Percentiles rank a stretch among this genome's conserved stretches.
Conservation (phyloP, 371 early-diverging fungal genomes). For the Quaeritorhiza haematococci region DNA sequence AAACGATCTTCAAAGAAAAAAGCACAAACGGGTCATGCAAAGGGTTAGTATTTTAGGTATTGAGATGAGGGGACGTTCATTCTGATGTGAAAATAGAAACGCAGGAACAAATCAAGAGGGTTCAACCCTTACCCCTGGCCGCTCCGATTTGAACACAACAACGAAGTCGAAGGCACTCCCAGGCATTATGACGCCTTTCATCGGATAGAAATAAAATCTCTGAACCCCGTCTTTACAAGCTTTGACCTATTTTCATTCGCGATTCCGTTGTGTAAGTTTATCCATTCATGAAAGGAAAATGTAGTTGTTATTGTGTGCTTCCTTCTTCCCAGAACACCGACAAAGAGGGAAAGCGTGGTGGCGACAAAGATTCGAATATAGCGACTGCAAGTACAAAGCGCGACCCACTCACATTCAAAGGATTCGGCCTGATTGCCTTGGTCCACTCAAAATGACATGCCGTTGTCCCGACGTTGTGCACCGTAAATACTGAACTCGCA, state of each 20-base stretch:
- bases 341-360: no score
- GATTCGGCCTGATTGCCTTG: slow-evolving; percentile 16
- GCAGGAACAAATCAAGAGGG: background rate
- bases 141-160: slow-evolving; percentile 37
- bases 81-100: background rate
- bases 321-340: no score
- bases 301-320: no score
- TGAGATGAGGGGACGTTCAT: background rate
- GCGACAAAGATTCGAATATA: background rate
- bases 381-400: background rate
- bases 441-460: slow-evolving; percentile 39
- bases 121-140: slow-evolving; percentile 32
- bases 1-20: slow-evolving; percentile 20
- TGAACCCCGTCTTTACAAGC: slow-evolving; percentile 27
- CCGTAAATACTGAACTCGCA: slow-evolving; percentile 32
- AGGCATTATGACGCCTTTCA: slow-evolving; percentile 39
- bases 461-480: slow-evolving; percentile 36
- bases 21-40: background rate
- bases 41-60: background rate
- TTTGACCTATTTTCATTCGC: slow-evolving; percentile 18
- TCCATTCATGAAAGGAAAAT: no score
- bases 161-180: slow-evolving; percentile 42
- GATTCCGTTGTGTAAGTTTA: no score
- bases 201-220: slow-evolving; percentile 38
- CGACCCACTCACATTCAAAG: slow-evolving; percentile 20